Base-by-base conservation (phyloP, 805 yeast genomes). In the Metschnikowia sp. region DNA sequence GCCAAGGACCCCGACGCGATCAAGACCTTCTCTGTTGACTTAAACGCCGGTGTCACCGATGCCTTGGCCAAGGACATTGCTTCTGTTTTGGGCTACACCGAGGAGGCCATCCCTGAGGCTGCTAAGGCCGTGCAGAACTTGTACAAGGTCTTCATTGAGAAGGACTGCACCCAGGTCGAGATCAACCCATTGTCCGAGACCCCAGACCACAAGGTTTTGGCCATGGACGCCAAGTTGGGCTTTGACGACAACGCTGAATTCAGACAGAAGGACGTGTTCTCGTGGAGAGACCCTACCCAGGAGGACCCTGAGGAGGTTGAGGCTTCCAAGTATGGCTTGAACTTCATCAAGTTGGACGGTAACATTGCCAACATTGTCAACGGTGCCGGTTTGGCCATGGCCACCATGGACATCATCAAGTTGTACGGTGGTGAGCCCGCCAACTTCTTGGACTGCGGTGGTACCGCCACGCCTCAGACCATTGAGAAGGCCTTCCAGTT, bases 371-470 rank as follows among this genome's bases (percentile, higher is more conserved):
- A 97, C 78, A 79, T 94, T 54, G 99, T 94, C 69, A 94, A 94
- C 74, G 99, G 99, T 78, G 99, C 99, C 50, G 99, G 99, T 72
- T 82, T 94, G 68, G 99, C 99, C 63, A 94, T 94, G 99, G 99
- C 99, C 61, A 94, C 99, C 57, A 91, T 94, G 97, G 99, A 94
- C 74, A 95, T 95, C 69, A 89, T 94, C 78, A 90, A 94, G 77
- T 82, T 94, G 63, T 88, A 90, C 77, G 97, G 98, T 64, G 99
- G 99, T 71, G 87, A 83, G 60, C 99, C 99, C 63, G 99, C 99
- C 57, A 94, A 94, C 81, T 94, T 94, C 82, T 82, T 94, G 69
- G 99, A 94, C 78, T 94, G 97, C 74, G 99, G 99, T 79, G 99
- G 99, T 78, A 96, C 97, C 72, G 99, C 99, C 61, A 94, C 98